phyloP scores from a whole-genome alignment of 441 rosid genomes.

The Eruca vesicaria region DNA sequence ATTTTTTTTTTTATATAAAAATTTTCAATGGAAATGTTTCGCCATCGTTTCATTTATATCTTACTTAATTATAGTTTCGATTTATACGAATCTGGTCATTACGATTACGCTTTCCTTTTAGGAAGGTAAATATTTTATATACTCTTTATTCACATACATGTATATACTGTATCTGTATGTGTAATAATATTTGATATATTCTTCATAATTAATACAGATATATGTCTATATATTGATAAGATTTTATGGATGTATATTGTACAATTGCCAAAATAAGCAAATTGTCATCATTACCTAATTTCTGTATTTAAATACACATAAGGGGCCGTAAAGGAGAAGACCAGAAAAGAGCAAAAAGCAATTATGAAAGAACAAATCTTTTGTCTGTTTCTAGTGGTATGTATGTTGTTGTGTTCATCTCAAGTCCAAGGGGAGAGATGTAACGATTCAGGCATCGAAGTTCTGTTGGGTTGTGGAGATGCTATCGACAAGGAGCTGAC shows the following conservation, averaged over 20 bases:
- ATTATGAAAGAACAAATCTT: not conserved
- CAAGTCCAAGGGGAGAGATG: conserved; percentile 1
- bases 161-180: too few relatives aligned
- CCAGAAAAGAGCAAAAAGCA: not conserved
- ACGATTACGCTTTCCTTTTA: not conserved
- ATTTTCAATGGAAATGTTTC: not conserved
- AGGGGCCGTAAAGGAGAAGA: not conserved
- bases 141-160: not conserved
- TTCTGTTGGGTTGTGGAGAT: not conserved
- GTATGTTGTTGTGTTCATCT: conserved; percentile 14
- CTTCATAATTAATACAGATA: too few relatives aligned
- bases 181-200: too few relatives aligned
- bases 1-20: not conserved
- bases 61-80: not conserved
- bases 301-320: not conserved
- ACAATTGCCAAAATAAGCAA: too few relatives aligned
- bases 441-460: conserved; percentile 2
- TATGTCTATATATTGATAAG: too few relatives aligned
- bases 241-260: too few relatives aligned
- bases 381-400: conserved; percentile 2
- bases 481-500: conserved; percentile 2
- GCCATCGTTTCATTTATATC: not conserved
- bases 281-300: too few relatives aligned
- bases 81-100: not conserved
- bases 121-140: not conserved